phyloP scores from a whole-genome alignment of 129 eudicot species.

The Deinandra increscens region DNA sequence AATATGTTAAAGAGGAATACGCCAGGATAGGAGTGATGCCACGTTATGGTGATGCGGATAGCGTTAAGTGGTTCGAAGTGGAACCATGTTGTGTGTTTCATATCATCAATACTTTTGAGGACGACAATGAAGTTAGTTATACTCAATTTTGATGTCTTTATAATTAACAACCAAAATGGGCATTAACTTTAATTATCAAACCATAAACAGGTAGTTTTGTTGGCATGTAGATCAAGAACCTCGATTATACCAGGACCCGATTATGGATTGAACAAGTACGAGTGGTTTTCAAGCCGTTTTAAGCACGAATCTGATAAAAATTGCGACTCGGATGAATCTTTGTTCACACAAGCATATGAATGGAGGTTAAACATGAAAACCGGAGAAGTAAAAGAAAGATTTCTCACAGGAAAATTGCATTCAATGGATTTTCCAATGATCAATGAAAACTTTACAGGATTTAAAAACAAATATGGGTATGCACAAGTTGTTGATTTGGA shows the following conservation, averaged over 20 bases:
- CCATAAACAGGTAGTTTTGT: conserved; percentile 19
- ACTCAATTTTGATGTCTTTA: not conserved
- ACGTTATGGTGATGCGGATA: conserved; percentile 32
- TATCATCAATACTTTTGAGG: conserved; percentile 27
- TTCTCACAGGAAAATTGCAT: conserved; percentile 28
- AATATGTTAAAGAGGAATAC: conserved; percentile 22
- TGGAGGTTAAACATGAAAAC: conserved; percentile 37
- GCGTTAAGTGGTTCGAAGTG: conserved; percentile 26
- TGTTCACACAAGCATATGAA: conserved; percentile 44
- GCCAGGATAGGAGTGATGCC: conserved; percentile 37
- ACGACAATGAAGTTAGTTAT: conserved; percentile 29
- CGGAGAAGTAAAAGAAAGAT: conserved; percentile 25
- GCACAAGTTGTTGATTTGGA: conserved; percentile 23
- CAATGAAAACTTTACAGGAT: conserved; percentile 30
- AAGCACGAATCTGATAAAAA: conserved; percentile 23
- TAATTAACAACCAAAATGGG: not conserved
- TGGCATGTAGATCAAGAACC: conserved; percentile 18
- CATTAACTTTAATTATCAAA: not conserved
- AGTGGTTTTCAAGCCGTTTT: conserved; percentile 43
- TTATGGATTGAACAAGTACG: conserved; percentile 17
- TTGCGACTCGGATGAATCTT: conserved; percentile 29
- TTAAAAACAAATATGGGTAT: conserved; percentile 29
- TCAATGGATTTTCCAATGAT: conserved; percentile 35
- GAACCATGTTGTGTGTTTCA: conserved; percentile 26
- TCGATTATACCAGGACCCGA: conserved; percentile 32